Evolutionary conservation across 768 basidiomycete genomes (phyloP).

Genomic region (Leccinum longicurvipes): DNA sequence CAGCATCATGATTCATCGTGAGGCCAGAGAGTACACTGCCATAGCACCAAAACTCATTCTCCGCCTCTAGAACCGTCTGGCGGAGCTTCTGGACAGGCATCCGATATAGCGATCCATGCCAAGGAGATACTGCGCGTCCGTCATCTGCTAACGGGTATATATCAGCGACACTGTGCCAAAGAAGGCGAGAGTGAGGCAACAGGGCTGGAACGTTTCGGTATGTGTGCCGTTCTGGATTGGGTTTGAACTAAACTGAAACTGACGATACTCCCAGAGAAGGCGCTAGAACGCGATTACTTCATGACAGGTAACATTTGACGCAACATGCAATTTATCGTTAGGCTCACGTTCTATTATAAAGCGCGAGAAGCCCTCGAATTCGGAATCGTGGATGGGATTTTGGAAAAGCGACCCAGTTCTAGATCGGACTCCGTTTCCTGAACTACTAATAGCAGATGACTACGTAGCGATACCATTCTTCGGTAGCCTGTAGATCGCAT

Average conservation of each 20-base stretch:
- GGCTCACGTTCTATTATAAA: conserved; percentile 31
- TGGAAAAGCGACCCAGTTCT: conserved; percentile 68
- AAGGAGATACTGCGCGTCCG: conserved; percentile 92
- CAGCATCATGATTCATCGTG: conserved; percentile 98
- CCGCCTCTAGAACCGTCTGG: conserved; percentile 81
- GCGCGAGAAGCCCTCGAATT: conserved; percentile 88
- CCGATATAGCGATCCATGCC: conserved; percentile 96
- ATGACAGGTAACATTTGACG: conserved; percentile 65
- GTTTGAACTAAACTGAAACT: conserved; percentile 20
- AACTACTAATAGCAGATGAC: conserved; percentile 7
- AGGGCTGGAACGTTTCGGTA: conserved; percentile 78
- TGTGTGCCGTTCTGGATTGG: conserved; percentile 28
- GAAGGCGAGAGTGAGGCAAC: conserved; percentile 59
- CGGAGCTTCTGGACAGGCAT: conserved; percentile 92
- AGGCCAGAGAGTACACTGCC: conserved; percentile 21
- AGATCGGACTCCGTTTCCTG: conserved; percentile 35
- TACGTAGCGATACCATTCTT: conserved; percentile 7
- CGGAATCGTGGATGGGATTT: conserved; percentile 90
- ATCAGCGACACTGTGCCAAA: conserved; percentile 79
- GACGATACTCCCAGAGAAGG: conserved; percentile 55
- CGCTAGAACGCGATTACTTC: conserved; percentile 93
- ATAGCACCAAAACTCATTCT: conserved; percentile 8
- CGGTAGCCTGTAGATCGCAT: conserved; percentile 1
- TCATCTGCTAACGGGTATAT: conserved; percentile 79
- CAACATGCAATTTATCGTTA: conserved; percentile 15